Base-by-base conservation (phyloP, 78 protist genomes). In the Monocercomonoides exilis region DNA sequence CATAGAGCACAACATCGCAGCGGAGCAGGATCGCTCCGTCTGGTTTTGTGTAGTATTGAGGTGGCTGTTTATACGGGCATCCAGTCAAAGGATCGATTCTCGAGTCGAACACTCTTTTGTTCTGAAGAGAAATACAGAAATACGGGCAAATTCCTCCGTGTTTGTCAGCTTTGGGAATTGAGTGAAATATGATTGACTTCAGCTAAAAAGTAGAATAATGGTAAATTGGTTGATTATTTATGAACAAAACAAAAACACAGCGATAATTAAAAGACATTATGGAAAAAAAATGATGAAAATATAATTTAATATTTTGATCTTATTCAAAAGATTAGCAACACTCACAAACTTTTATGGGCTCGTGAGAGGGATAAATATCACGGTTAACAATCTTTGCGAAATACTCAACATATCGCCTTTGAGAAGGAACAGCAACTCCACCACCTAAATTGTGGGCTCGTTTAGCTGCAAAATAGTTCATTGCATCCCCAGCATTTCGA, bases 381-480 rank as follows among this genome's bases (percentile, higher is more conserved):
- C 82, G 82, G 4, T 6, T 79, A 33, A 79, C 6, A 4, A 79
- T 79, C 5, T 21, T 79, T 21, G 4, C 82, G 36, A 79, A 79
- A 21, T 79, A 79, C 21, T 38, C 36, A 77, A 88, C 90, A 43
- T 80, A 88, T n/a, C 90, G 43, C 43, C 84, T 35, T 64, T 88
- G 90, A 44, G 85, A 79, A 4, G 90, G 90, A 32, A 82, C 85
- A 2, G 11, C 41, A 6, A 88, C 90, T 3, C 90, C 90, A 6
- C 82, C 82, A 1, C n/a, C 70, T n/a, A 33, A 34, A 11, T 80
- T 36, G 32, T 6, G 43, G 0, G 46, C 2, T 84, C 90, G 0
- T 34, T 41, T 77, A 38, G 2, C 0, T 4, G 90, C 90, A 41
- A 88, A 88, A 34, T 1, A 2, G 3, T 1, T 1, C 82, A 88